phyloP scores from a whole-genome alignment of 176 grass and related monocot species.

The Carex kokanica region DNA sequence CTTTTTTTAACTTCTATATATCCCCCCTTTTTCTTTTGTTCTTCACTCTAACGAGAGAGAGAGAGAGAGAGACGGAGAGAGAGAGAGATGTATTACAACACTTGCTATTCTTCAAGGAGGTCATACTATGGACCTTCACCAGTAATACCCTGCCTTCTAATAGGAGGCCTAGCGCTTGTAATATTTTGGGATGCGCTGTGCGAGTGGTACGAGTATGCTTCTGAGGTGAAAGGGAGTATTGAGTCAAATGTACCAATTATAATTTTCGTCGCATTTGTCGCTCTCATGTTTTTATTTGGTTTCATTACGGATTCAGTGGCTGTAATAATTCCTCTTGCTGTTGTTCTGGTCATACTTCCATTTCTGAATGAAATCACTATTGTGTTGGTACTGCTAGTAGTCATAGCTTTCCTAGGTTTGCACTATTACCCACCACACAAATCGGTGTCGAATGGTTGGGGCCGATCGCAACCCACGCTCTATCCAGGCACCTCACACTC shows the following conservation, averaged over 20 bases:
- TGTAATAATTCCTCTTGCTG: constrained; percentile 43
- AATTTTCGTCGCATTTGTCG: constrained; percentile 18
- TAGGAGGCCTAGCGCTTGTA: constrained; percentile 49
- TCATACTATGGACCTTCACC: constrained; percentile 58
- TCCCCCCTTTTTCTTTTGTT: neutral
- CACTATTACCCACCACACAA: constrained; percentile 42
- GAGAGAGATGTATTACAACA: constrained; percentile 17
- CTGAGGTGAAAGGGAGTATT: constrained; percentile 35
- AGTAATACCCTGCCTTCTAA: constrained; percentile 59
- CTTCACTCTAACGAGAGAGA: constrained; percentile 12
- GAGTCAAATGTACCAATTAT: constrained; percentile 26
- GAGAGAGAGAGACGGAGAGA: constrained; percentile 18
- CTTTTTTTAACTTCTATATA: constrained; percentile 3
- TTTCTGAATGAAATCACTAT: constrained; percentile 44
- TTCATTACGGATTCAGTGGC: constrained; percentile 37
- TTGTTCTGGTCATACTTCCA: constrained; percentile 45
- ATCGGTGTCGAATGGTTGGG: neutral
- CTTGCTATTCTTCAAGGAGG: constrained; percentile 26
- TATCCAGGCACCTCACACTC: neutral
- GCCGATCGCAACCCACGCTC: neutral
- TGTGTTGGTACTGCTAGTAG: constrained; percentile 39
- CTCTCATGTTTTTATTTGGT: constrained; percentile 34
- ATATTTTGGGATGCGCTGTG: constrained; percentile 49
- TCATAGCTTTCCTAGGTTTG: constrained; percentile 41
- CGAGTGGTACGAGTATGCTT: constrained; percentile 40